Conservation (phyloP, 2,329 filamentous ascomycete genomes). For the Fonsecaea erecta region DNA sequence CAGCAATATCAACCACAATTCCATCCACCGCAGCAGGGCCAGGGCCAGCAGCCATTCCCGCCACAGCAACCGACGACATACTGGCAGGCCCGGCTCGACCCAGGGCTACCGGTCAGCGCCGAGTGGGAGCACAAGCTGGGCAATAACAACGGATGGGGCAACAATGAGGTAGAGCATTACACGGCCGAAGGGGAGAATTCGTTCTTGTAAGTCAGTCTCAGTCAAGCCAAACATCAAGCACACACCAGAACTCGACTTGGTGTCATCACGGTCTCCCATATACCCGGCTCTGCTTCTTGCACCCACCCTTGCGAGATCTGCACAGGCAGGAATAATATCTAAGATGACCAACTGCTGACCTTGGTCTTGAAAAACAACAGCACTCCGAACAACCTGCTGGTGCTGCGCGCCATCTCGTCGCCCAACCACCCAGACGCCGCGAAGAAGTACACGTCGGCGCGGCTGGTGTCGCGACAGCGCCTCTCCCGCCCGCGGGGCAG, state of each 20-base stretch:
- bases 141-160: constrained; percentile 38
- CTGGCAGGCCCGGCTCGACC: constrained; percentile 35
- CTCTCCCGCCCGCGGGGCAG: constrained; percentile 32
- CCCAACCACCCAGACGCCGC: constrained; percentile 28
- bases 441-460: constrained; percentile 36
- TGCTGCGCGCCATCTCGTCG: constrained; percentile 34
- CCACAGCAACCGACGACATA: constrained; percentile 24
- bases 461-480: constrained; percentile 35
- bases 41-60: constrained; percentile 5
- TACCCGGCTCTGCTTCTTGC: too few species aligned
- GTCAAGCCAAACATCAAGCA: too few species aligned
- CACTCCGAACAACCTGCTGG: constrained; percentile 34
- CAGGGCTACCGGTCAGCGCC: constrained; percentile 23
- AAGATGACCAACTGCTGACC: background rate
- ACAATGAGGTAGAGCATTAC: constrained; percentile 37
- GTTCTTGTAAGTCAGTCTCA: constrained; percentile 35
- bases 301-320: too few species aligned
- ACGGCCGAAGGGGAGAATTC: constrained; percentile 31
- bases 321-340: too few species aligned
- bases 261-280: too few species aligned
- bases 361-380: too few species aligned
- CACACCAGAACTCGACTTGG: too few species aligned
- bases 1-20: too few species aligned
- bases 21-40: too few species aligned
- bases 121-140: constrained; percentile 37